Base-by-base conservation (phyloP, 495 filamentous ascomycete genomes). In the Hypoxylon subgilvum region DNA sequence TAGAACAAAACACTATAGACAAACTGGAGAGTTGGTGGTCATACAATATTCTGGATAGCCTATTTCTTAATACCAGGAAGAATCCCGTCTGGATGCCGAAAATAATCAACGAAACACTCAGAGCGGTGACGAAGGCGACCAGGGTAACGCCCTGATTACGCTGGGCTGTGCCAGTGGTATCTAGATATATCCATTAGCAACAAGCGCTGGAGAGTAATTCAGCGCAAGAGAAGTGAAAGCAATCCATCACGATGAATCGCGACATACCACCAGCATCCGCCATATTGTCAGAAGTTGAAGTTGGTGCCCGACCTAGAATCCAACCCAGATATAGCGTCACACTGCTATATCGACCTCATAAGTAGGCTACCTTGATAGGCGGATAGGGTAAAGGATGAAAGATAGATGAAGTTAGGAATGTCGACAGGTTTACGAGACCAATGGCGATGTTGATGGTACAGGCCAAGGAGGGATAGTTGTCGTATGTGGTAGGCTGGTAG, bases 41-140 rank as follows among this genome's bases (percentile, higher is more conserved):
- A 14, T 64, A 94, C 87, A 95, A 97, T 64, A 97, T 94, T 57
- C 92, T 83, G 2, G 83, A 84, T 34, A 96, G 72, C 63, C 88
- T 92, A 50, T 86, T 82, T 61, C 90, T 87, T 9, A 96, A 75
- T 14, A 96, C 65, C 34, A 93, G 61, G 66, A 97, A 97, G 30
- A 91, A 66, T 28, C 87, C 66, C 34, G 89, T 81, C 71, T 96
- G 88, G 9, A 90, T 77, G 19, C 84, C 88, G 68, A 96, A 97
- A 40, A 94, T 78, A 23, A 86, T 70, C 45, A 89, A 76, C 62
- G 87, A 87, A 43, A 84, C 81, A 14, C 79, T 82, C 61, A 96
- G 71, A 49, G 92, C 92, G 28, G 92, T 86, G 22, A 94, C 49
- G 66, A 97, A 93, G 8, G 86, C 77, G 31, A 82, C 74, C 21